Evolutionary conservation across 768 basidiomycete species (phyloP).

Genomic region (Gloeopeniophorella convolvens): DNA sequence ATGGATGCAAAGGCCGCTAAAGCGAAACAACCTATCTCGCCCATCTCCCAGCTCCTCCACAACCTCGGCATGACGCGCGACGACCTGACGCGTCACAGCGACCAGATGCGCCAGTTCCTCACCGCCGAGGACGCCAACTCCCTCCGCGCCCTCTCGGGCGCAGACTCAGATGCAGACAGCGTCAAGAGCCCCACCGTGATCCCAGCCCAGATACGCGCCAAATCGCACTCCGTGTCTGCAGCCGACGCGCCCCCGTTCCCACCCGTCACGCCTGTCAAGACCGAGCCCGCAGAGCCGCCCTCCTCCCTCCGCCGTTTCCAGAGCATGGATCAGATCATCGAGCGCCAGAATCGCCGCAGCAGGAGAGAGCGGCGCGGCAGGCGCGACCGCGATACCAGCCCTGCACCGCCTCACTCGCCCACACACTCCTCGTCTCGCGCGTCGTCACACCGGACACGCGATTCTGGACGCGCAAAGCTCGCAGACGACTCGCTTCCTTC

Average conservation of each 20-base stretch:
- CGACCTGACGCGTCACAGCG: constrained; percentile 62
- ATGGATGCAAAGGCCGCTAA: constrained; percentile 4
- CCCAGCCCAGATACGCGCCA: constrained; percentile 23
- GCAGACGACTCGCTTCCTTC: constrained; percentile 6
- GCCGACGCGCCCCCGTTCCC: constrained; percentile 39
- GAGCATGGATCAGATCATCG: constrained; percentile 73
- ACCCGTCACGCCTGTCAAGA: constrained; percentile 55
- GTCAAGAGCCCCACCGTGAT: constrained; percentile 5
- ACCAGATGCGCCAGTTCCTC: constrained; percentile 77
- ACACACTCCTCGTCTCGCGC: constrained; percentile 37
- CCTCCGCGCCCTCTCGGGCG: constrained; percentile 39
- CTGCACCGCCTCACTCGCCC: constrained; percentile 5
- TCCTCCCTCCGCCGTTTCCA: constrained; percentile 54
- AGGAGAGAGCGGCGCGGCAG: constrained; percentile 43
- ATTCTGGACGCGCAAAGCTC: constrained; percentile 30
- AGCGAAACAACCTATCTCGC: constrained; percentile 35
- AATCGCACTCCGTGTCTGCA: constrained; percentile 38
- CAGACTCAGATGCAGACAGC: constrained; percentile 31
- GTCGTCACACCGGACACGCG: constrained; percentile 51
- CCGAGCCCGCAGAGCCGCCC: constrained; percentile 46
- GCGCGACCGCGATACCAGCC: constrained; percentile 39
- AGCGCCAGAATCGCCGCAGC: constrained; percentile 54
- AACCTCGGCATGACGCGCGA: constrained; percentile 73
- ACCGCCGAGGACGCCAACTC: constrained; percentile 44
- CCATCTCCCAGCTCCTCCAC: constrained; percentile 65